Conservation (phyloP, 805 yeast species). For the Starmerella geochares region DNA sequence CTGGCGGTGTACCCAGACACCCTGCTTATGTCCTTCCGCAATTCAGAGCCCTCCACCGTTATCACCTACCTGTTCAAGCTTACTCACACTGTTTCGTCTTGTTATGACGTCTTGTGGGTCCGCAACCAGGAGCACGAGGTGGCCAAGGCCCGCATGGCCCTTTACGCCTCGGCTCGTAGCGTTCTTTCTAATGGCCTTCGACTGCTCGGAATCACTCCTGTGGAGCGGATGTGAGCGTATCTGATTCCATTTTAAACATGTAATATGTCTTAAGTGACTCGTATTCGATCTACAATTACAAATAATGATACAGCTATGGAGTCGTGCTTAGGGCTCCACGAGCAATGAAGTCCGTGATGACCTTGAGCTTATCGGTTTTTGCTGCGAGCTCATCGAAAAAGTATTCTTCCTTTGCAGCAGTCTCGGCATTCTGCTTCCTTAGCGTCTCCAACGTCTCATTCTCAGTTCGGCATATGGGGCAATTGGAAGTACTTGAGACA, state of each 20-base stretch:
- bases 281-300: background rate
- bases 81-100: conserved; percentile 89
- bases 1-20: conserved; percentile 88
- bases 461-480: conserved; percentile 72
- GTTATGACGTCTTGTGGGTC: conserved; percentile 93
- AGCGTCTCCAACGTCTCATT: conserved; percentile 54
- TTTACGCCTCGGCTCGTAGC: conserved; percentile 81
- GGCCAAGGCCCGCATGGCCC: conserved; percentile 83
- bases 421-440: conserved; percentile 48
- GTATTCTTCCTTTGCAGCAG: conserved; percentile 52
- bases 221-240: conserved; percentile 98
- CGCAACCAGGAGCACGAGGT: conserved; percentile 85
- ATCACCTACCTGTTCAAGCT: conserved; percentile 88
- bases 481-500: conserved; percentile 37
- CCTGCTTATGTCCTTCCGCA: conserved; percentile 69
- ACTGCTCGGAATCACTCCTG: conserved; percentile 90
- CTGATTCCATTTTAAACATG: conserved; percentile 36
- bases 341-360: conserved; percentile 72
- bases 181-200: conserved; percentile 82
- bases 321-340: conserved; percentile 59
- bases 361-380: conserved; percentile 55
- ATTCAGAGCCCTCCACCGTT: conserved; percentile 83
- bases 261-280: background rate
- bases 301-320: background rate
- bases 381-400: conserved; percentile 48